Percentiles rank a stretch among this genome's conserved stretches.
Conservation (phyloP, 345 rosid genomes). For the Melaleuca quinquenervia region DNA sequence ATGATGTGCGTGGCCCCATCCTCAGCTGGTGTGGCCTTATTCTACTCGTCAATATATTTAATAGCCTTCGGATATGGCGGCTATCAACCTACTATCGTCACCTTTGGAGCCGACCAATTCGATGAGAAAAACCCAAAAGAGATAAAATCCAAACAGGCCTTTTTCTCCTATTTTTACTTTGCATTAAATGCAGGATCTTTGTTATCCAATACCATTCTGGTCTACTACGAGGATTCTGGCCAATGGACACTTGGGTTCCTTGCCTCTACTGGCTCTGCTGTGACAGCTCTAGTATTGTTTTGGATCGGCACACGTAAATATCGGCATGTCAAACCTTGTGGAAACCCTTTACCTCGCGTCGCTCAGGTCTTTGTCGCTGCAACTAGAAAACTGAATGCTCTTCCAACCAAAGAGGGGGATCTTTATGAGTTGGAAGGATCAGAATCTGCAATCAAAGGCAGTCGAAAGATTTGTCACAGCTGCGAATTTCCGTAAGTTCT, state of each 20-base stretch:
- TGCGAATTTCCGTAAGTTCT: conserved; percentile 10
- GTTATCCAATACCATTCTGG: conserved; percentile 28
- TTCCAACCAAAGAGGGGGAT: conserved; percentile 6
- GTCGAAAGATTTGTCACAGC: conserved; percentile 29
- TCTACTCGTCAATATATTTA: conserved; percentile 58
- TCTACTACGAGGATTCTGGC: conserved; percentile 27
- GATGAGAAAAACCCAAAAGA: conserved; percentile 17
- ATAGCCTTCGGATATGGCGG: conserved; percentile 90
- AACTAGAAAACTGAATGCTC: conserved; percentile 17
- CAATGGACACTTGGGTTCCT: conserved; percentile 28
- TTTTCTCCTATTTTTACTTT: conserved; percentile 33
- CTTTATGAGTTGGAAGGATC: conserved; percentile 29
- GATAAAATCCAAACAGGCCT: conserved; percentile 8
- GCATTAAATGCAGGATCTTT: conserved; percentile 28
- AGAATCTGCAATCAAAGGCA: conserved; percentile 29
- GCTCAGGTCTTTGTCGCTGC: conserved; percentile 33
- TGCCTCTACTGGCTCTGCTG: conserved; percentile 16
- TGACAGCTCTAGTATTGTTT: conserved; percentile 14
- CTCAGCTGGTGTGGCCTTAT: conserved; percentile 23
- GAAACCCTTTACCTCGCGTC: conserved; percentile 29
- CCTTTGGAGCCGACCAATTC: conserved; percentile 73
- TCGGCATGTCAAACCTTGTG: conserved; percentile 18
- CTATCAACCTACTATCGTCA: conserved; percentile 81
- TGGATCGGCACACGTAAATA: conserved; percentile 8
- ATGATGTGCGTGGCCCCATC: conserved; percentile 28